Evolutionary conservation across 2,329 filamentous ascomycete species (phyloP).

Genomic region (Botrytis cinerea): DNA sequence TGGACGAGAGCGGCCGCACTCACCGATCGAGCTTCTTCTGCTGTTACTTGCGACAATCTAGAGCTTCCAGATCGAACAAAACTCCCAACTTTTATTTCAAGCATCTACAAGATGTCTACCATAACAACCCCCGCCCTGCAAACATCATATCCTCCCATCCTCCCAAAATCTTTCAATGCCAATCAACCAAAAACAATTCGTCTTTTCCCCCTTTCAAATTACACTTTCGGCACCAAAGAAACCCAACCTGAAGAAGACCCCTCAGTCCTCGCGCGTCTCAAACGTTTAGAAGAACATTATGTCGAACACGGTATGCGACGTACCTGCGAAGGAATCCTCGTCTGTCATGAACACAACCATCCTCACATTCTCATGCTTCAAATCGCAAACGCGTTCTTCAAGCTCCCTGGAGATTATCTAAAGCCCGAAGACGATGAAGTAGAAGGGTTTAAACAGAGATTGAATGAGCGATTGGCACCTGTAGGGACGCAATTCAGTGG

Average conservation of each 20-base stretch:
- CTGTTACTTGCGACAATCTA: slow-evolving; percentile 1
- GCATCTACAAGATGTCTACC: slow-evolving; percentile 69
- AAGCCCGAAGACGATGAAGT: slow-evolving; percentile 87
- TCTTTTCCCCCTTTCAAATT: slow-evolving; percentile 94
- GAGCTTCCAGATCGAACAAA: slow-evolving; percentile 8
- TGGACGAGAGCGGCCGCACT: background rate
- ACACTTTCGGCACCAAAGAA: slow-evolving; percentile 98
- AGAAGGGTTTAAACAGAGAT: slow-evolving; percentile 86
- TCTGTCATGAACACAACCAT: slow-evolving; percentile 99
- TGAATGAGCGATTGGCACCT: slow-evolving; percentile 92
- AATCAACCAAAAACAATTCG: slow-evolving; percentile 89
- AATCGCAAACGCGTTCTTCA: slow-evolving; percentile 99
- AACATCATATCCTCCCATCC: slow-evolving; percentile 74
- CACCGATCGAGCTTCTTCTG: slow-evolving; percentile 19
- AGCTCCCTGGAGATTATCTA: slow-evolving; percentile 95
- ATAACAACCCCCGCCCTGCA: slow-evolving; percentile 75
- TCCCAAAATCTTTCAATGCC: slow-evolving; percentile 81
- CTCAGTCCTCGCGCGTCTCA: slow-evolving; percentile 87
- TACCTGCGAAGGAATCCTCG: slow-evolving; percentile 93
- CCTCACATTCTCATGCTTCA: slow-evolving; percentile 98
- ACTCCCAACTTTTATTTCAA: background rate
- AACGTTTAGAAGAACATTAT: slow-evolving; percentile 96
- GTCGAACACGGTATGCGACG: slow-evolving; percentile 90
- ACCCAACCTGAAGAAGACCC: slow-evolving; percentile 97
- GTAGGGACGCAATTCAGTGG: slow-evolving; percentile 80